These are phyloP conservation scores for Fragaria ananassa DNA, from an alignment of 306 rosid genomes.

Conservation along the genomic window DNA sequence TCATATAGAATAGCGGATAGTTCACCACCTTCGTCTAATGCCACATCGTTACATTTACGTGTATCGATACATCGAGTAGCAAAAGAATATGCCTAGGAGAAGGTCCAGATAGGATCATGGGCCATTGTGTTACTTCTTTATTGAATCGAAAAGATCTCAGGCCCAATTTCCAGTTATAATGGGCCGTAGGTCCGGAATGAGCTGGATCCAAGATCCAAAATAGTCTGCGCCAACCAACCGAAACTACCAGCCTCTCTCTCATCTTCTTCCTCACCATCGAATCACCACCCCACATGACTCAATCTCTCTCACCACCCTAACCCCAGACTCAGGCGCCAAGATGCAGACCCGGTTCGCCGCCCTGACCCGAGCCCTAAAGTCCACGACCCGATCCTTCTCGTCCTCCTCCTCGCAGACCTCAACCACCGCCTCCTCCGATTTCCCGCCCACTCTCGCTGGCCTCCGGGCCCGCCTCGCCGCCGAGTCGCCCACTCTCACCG, in stretches of 20 bases:
- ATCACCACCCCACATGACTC: not conserved
- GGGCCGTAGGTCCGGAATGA: not conserved
- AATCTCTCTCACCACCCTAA: not conserved
- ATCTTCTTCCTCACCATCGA: conserved; percentile 22
- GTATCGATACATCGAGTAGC: no score
- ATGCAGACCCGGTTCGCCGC: conserved; percentile 52
- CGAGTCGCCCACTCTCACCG: conserved; percentile 55
- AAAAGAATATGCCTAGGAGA: no score
- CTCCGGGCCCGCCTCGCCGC: conserved; percentile 76
- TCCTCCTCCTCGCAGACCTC: conserved; percentile 46
- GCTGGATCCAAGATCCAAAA: conserved; percentile 12
- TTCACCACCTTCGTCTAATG: no score
- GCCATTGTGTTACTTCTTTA: no score
- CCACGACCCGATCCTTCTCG: conserved; percentile 42
- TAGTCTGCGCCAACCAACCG: conserved; percentile 27
- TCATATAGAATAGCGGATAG: not conserved
- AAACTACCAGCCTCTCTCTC: conserved; percentile 19
- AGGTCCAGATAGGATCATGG: no score
- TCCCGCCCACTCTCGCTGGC: conserved; percentile 63
- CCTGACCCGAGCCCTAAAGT: conserved; percentile 41
- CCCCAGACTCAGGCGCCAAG: not conserved
- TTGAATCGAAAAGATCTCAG: not conserved
- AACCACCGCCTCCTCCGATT: conserved; percentile 32
- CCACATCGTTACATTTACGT: no score
- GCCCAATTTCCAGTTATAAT: not conserved